phyloP scores from a whole-genome alignment of 257 asterid genomes.

The Primulina tabacum region DNA sequence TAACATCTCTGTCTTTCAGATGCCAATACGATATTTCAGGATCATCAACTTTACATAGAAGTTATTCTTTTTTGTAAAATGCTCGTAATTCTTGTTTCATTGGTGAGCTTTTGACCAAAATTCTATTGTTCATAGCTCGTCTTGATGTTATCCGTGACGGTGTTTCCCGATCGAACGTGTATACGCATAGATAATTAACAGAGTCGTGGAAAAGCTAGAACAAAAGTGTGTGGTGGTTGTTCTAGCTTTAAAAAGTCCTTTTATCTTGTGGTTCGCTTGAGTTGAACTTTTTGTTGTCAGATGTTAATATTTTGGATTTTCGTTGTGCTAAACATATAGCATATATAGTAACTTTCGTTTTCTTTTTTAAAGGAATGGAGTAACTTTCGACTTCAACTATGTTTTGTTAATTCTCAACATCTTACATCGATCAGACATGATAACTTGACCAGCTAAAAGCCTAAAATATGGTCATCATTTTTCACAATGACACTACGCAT shows the following conservation, averaged over 20 bases:
- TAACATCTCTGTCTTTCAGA: conserved; percentile 6
- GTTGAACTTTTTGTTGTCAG: not conserved
- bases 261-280: not conserved
- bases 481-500: not conserved
- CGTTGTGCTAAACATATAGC: not conserved
- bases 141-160: too few species aligned
- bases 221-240: not conserved
- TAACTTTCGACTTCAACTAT: too few species aligned
- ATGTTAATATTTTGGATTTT: not conserved
- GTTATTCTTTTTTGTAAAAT: too few species aligned
- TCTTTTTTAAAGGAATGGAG: too few species aligned
- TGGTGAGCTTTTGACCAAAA: too few species aligned
- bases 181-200: not conserved
- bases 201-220: not conserved
- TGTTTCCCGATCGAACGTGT: not conserved
- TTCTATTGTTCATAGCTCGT: too few species aligned
- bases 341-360: too few species aligned
- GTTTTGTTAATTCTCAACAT: not conserved
- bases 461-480: not conserved
- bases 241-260: not conserved
- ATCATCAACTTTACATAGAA: not conserved
- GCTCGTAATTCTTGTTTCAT: not conserved
- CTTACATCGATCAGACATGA: not conserved
- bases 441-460: not conserved
- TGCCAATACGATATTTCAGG: conserved; percentile 3